Percentiles rank a stretch among this genome's conserved stretches.
These are phyloP conservation scores for Ascochyta pisi DNA, from an alignment of 2,329 filamentous ascomycete genomes.

Conservation along the genomic window DNA sequence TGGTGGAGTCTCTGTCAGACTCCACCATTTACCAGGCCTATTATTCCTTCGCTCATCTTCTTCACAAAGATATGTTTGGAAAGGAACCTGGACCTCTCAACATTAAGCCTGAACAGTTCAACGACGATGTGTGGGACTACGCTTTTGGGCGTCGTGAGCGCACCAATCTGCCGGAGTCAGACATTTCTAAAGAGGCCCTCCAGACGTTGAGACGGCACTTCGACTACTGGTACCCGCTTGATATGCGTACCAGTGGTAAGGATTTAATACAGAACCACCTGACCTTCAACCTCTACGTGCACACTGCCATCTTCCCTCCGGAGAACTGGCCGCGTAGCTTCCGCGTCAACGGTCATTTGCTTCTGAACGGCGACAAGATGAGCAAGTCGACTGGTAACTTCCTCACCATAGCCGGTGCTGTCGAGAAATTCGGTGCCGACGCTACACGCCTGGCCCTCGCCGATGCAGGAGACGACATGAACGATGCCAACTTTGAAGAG, in stretches of 20 bases:
- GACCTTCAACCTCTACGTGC: slow-evolving; percentile 94
- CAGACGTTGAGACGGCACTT: slow-evolving; percentile 88
- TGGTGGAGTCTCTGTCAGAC: slow-evolving; percentile 92
- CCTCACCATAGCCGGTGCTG: slow-evolving; percentile 84
- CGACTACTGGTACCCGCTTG: slow-evolving; percentile 95
- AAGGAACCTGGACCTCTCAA: slow-evolving; percentile 52
- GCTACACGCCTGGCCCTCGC: slow-evolving; percentile 90
- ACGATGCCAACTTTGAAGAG: slow-evolving; percentile 97
- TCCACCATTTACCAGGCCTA: slow-evolving; percentile 88
- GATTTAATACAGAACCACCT: slow-evolving; percentile 77
- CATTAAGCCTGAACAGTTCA: slow-evolving; percentile 85
- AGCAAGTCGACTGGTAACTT: slow-evolving; percentile 98
- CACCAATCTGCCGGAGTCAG: slow-evolving; percentile 71
- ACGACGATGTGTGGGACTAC: slow-evolving; percentile 95
- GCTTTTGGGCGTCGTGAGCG: slow-evolving; percentile 81
- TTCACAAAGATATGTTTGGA: slow-evolving; percentile 89
- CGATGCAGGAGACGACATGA: slow-evolving; percentile 91
- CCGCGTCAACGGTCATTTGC: slow-evolving; percentile 89
- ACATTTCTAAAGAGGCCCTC: slow-evolving; percentile 76
- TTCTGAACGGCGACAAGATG: slow-evolving; percentile 99
- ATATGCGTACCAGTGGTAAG: slow-evolving; percentile 88
- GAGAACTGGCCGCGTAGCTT: slow-evolving; percentile 89
- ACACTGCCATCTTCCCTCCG: slow-evolving; percentile 84
- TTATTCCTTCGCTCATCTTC: slow-evolving; percentile 66
- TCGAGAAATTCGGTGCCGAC: slow-evolving; percentile 93